Percentiles rank a stretch among this genome's conserved stretches.
phyloP scores from a whole-genome alignment of 345 rosid genomes.

The Rhizophora mangle region DNA sequence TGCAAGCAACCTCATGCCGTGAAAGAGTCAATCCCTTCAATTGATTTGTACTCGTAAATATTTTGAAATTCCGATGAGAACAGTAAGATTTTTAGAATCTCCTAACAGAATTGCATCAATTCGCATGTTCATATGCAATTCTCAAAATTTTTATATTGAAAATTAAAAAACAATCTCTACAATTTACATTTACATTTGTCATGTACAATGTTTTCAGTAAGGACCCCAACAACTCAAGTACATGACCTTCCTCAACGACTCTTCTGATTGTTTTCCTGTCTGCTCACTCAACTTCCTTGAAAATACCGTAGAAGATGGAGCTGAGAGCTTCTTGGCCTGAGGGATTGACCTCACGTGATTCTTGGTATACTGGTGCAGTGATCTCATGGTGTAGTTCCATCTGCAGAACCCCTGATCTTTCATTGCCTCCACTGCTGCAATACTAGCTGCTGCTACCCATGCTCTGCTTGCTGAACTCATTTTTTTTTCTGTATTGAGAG shows the following conservation, averaged over 20 bases:
- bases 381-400: constrained; percentile 47
- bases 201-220: neutral
- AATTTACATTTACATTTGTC: too few relatives aligned
- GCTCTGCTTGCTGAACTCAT: constrained; percentile 42
- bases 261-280: constrained; percentile 29
- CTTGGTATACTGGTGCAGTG: constrained; percentile 42
- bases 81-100: too few relatives aligned
- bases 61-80: too few relatives aligned
- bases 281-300: constrained; percentile 4
- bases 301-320: constrained; percentile 31
- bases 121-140: too few relatives aligned
- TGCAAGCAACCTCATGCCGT: too few relatives aligned
- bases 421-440: constrained; percentile 59
- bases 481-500: neutral
- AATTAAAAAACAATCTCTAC: too few relatives aligned
- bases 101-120: too few relatives aligned
- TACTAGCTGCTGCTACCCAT: constrained; percentile 44
- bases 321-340: constrained; percentile 42
- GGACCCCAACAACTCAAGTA: constrained; percentile 60
- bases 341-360: constrained; percentile 34
- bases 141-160: too few relatives aligned
- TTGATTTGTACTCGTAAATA: too few relatives aligned
- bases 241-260: constrained; percentile 47
- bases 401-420: constrained; percentile 63
- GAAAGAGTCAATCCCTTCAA: too few relatives aligned